These are phyloP conservation scores for Epipyxis sp. DNA, from an alignment of 108 stramenopile genomes.

Conservation along the genomic window DNA sequence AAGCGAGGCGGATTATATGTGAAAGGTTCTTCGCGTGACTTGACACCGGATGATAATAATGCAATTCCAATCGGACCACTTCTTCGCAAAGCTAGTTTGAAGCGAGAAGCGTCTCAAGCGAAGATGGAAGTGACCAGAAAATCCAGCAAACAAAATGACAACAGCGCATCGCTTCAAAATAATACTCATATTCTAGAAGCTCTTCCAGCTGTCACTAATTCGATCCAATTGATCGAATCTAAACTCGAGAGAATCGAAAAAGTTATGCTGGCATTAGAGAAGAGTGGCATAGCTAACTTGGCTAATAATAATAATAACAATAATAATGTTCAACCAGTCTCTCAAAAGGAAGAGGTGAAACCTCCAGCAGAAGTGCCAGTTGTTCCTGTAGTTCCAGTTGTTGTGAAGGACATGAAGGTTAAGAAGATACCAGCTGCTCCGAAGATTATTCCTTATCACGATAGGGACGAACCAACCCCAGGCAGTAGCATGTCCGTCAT, in stretches of 20 bases:
- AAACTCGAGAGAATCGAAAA: constrained; percentile 15
- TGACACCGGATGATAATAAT: neutral
- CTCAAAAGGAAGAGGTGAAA: neutral
- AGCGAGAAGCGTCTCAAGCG: constrained; percentile 3
- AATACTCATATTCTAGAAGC: neutral
- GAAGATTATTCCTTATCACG: neutral
- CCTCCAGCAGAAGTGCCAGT: neutral
- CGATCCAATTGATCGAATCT: constrained; percentile 18
- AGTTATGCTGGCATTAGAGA: constrained; percentile 20
- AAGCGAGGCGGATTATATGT: neutral
- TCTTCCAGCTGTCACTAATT: neutral
- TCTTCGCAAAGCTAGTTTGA: neutral
- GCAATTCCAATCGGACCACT: neutral
- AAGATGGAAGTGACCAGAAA: neutral
- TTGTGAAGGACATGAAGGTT: too few species aligned
- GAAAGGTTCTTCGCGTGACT: too few species aligned
- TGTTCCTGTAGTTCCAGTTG: neutral
- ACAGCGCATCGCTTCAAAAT: neutral
- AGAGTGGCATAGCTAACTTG: neutral
- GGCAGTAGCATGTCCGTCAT: neutral
- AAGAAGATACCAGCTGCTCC: neutral
- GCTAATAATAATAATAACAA: neutral
- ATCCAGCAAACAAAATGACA: neutral
- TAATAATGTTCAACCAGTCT: neutral
- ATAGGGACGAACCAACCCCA: constrained; percentile 1